phyloP scores from a whole-genome alignment of 2,329 filamentous ascomycete genomes.

The Diaporthe humulicola region DNA sequence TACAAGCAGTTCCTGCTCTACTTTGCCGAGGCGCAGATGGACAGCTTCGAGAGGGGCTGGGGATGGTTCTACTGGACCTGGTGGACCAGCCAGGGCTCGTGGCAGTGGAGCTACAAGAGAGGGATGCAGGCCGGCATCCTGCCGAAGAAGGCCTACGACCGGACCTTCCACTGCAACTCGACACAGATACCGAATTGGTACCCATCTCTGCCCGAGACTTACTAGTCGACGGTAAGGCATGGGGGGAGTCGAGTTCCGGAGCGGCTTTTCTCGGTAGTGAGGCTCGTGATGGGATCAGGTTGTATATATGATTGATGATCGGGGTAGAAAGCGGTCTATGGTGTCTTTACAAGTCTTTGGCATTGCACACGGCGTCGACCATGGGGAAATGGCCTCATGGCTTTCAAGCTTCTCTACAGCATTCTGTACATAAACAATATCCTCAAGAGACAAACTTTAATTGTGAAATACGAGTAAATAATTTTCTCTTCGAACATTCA shows the following conservation, averaged over 20 bases:
- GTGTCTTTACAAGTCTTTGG: neutral
- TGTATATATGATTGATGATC: neutral
- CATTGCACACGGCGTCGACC: constrained; percentile 27
- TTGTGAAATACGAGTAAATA: neutral
- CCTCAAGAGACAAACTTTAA: neutral
- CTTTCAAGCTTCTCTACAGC: neutral
- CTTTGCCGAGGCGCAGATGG: constrained; percentile 97
- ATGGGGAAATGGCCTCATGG: neutral
- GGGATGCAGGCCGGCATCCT: constrained; percentile 84
- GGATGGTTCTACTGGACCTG: constrained; percentile 99
- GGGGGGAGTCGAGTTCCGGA: neutral
- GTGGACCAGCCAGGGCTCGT: constrained; percentile 58
- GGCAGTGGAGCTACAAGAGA: constrained; percentile 93
- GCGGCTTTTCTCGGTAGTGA: neutral
- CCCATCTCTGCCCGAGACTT: constrained; percentile 64
- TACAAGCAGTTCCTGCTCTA: constrained; percentile 91
- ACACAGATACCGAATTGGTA: constrained; percentile 66
- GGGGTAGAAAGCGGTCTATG: neutral
- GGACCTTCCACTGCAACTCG: constrained; percentile 76
- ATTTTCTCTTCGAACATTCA: neutral
- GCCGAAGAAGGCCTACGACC: constrained; percentile 79
- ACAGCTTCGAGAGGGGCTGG: constrained; percentile 91
- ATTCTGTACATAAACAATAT: constrained; percentile 18
- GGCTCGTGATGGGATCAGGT: neutral
- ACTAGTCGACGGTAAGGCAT: constrained; percentile 46